A percentile compares a stretch with the other conserved stretches of the same genome.
phyloP scores from a whole-genome alignment of 2,329 filamentous ascomycete genomes.

The Diaporthe eres region DNA sequence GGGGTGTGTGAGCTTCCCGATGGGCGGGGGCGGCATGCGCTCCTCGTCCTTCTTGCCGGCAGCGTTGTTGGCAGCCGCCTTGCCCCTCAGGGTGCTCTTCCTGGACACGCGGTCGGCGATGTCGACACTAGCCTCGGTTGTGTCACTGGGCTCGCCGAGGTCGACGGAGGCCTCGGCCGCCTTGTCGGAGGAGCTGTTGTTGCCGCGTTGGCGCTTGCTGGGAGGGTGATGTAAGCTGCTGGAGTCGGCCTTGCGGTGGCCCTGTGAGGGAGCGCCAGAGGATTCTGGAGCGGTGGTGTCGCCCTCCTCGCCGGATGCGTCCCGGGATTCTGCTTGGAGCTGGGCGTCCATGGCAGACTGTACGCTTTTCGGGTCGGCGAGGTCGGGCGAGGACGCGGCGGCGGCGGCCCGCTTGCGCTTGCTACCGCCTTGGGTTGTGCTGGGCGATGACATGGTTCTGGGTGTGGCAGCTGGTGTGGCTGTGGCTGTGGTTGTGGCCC shows the following conservation, averaged over 20 bases:
- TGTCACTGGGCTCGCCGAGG: conserved; percentile 78
- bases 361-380: conserved; percentile 48
- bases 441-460: conserved; percentile 70
- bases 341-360: conserved; percentile 59
- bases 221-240: conserved; percentile 68
- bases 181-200: conserved; percentile 17
- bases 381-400: conserved; percentile 60
- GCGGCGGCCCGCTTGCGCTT: conserved; percentile 86
- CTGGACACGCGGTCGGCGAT: conserved; percentile 73
- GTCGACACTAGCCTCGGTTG: conserved; percentile 76
- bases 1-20: conserved; percentile 85
- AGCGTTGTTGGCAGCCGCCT: conserved; percentile 55
- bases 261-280: conserved; percentile 55
- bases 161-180: conserved; percentile 65
- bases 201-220: conserved; percentile 79
- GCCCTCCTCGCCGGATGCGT: conserved; percentile 86
- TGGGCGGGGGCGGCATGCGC: conserved; percentile 79
- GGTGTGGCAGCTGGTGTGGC: conserved; percentile 2
- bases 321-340: conserved; percentile 81
- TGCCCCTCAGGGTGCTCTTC: conserved; percentile 60
- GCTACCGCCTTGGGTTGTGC: conserved; percentile 63
- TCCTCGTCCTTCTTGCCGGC: conserved; percentile 59
- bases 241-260: conserved; percentile 70
- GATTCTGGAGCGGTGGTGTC: conserved; percentile 79
- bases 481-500: conserved; percentile 17